Evolutionary conservation across 805 yeast genomes (phyloP), one percentile per base, ranked within the genome.

Genomic region (Monosporozyma aerobia): DNA sequence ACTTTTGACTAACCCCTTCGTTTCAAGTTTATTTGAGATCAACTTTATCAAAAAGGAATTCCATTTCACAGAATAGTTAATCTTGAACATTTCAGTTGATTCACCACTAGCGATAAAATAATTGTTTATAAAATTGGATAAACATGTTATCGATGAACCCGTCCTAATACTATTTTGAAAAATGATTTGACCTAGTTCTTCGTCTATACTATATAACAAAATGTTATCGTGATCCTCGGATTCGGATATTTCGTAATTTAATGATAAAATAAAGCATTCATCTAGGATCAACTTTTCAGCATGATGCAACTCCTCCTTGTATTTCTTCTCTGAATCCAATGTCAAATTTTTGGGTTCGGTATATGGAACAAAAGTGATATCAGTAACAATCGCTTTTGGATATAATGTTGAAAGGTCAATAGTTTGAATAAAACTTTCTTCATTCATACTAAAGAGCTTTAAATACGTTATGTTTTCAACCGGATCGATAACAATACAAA

Each of bases 181-280:
- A 40, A 68, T 69, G 6, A 71, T 52, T 8, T 53, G 48, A 2
- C 73, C 74, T 19, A 53, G 54, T 13, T 54, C 55, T 33, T 70
- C 72, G 61, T 72, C 75, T 22, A 72, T 54, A 0, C 72, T 60
- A 47, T 71, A 69, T 7, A 72, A 53, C 56, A 68, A 53, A 11
- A 72, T 47, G 30, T 73, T 68, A 7, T 68, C 57, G 5, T 58
- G 50, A 5, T 48, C 48, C 1, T 64, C 64, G 19, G 67, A 69
- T 48, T 70, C 71, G 7, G 66, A 59, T 10, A 54, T 51, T 48
- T 70, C 70, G 49, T 63, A 64, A 33, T 63, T 56, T 49, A 73
- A 65, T 6, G 74, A 64, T 1, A 70, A 67, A 3, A 69, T 54
- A 56, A 71, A 69, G 52, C 75, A 71, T 51, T 67, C 70, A 7